Percentiles rank a stretch among this genome's conserved stretches.
These are phyloP conservation scores for Lactarius vividus DNA, from an alignment of 768 basidiomycete species.

Conservation along the genomic window DNA sequence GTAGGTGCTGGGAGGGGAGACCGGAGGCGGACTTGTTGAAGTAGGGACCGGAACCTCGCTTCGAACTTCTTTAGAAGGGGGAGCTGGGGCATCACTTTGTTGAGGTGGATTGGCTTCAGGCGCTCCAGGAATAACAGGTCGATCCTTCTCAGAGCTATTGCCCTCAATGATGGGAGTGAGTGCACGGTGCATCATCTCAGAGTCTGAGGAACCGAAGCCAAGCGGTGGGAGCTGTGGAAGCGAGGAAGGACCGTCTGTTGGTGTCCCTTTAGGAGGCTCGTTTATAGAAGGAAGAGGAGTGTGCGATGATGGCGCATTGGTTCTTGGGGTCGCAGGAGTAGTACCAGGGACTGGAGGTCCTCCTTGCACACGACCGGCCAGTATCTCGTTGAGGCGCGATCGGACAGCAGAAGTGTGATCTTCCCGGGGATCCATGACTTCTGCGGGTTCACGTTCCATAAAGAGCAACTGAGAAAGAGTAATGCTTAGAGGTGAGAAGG, in stretches of 20 bases:
- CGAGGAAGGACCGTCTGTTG: slow-evolving; percentile 12
- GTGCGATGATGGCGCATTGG: slow-evolving; percentile 11
- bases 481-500: neutral
- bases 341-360: slow-evolving; percentile 31
- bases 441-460: slow-evolving; percentile 79
- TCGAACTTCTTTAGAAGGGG: neutral
- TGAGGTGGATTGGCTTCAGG: neutral
- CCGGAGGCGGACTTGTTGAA: neutral
- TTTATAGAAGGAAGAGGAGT: slow-evolving; percentile 22
- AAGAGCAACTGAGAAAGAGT: slow-evolving; percentile 62
- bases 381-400: slow-evolving; percentile 56
- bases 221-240: slow-evolving; percentile 60
- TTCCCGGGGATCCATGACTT: slow-evolving; percentile 71
- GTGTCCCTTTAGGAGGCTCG: neutral
- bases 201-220: slow-evolving; percentile 40
- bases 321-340: neutral
- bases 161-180: slow-evolving; percentile 63
- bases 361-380: slow-evolving; percentile 61
- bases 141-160: slow-evolving; percentile 32
- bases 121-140: neutral
- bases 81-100: neutral
- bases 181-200: slow-evolving; percentile 12
- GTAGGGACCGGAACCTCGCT: neutral
- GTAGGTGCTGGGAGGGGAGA: slow-evolving; percentile 15
- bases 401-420: slow-evolving; percentile 74